These are phyloP conservation scores for Tuber microsphaerosporum DNA, from an alignment of 495 filamentous ascomycete species.

Conservation along the genomic window DNA sequence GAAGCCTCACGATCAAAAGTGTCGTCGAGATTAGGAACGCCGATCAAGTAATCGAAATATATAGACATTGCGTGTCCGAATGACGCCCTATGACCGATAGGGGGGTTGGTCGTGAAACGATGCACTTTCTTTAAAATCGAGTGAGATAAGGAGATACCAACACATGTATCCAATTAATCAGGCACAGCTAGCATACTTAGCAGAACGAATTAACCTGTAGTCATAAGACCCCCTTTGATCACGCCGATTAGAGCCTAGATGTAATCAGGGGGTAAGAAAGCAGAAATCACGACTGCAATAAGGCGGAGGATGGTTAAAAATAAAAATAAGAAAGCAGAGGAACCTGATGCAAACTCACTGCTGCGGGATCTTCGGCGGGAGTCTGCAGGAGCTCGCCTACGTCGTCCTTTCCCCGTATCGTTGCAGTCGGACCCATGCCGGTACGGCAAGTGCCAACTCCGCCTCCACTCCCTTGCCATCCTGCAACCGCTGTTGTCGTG, in stretches of 20 bases:
- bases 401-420: neutral
- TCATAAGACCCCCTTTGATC: constrained; percentile 12
- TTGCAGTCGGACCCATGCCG: neutral
- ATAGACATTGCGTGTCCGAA: constrained; percentile 32
- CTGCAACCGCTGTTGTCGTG: constrained; percentile 1
- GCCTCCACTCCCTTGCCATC: neutral
- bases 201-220: constrained; percentile 15
- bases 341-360: neutral
- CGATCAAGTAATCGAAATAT: constrained; percentile 36
- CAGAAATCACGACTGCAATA: constrained; percentile 12
- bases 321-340: neutral
- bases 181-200: constrained; percentile 12
- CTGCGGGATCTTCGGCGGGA: constrained; percentile 2
- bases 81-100: constrained; percentile 35
- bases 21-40: constrained; percentile 32
- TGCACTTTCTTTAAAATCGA: constrained; percentile 23
- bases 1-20: constrained; percentile 35
- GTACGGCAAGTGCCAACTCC: neutral
- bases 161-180: constrained; percentile 15
- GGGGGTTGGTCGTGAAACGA: constrained; percentile 17
- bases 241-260: constrained; percentile 22
- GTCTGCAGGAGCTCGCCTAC: neutral
- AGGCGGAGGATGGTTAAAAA: neutral
- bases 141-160: constrained; percentile 15
- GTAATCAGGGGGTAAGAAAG: constrained; percentile 20